phyloP scores from a whole-genome alignment of 179 eudicot species.

The Corrigiola litoralis region DNA sequence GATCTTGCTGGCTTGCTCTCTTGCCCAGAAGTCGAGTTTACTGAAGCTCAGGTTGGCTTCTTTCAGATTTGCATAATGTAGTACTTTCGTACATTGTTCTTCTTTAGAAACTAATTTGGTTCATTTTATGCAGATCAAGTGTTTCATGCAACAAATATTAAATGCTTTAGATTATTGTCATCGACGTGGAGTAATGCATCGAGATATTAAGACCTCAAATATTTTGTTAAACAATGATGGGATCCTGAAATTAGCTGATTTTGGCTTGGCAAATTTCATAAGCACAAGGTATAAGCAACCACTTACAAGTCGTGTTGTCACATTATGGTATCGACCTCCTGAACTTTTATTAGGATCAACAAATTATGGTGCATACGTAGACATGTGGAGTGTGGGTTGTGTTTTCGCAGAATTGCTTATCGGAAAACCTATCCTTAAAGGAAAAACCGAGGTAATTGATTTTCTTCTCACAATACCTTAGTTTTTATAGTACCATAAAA shows the following conservation, averaged over 20 bases:
- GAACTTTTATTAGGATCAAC: conserved; percentile 75
- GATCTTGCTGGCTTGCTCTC: conserved; percentile 72
- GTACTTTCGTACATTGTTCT: no score
- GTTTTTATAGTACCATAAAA: no score
- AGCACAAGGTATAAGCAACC: conserved; percentile 43
- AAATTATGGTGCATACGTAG: conserved; percentile 57
- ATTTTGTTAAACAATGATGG: conserved; percentile 64
- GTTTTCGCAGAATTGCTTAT: conserved; percentile 63
- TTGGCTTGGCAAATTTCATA: conserved; percentile 65
- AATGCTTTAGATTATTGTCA: conserved; percentile 71
- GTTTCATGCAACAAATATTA: conserved; percentile 67
- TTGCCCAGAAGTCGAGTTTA: conserved; percentile 52
- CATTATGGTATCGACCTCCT: conserved; percentile 92
- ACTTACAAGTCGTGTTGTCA: conserved; percentile 81
- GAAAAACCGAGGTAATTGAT: conserved; percentile 59
- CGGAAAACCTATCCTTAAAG: conserved; percentile 70
- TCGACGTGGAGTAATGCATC: conserved; percentile 59
- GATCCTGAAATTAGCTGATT: conserved; percentile 64
- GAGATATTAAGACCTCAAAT: conserved; percentile 70
- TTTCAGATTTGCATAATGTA: no score
- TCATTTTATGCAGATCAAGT: conserved; percentile 50
- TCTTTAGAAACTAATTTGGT: neutral
- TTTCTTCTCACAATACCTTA: neutral
- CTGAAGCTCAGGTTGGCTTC: conserved; percentile 52
- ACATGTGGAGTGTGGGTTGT: conserved; percentile 82